Evolutionary conservation across 345 rosid species (phyloP), one percentile per base, ranked within the genome.

Genomic region (Cardiospermum halicacabum): DNA sequence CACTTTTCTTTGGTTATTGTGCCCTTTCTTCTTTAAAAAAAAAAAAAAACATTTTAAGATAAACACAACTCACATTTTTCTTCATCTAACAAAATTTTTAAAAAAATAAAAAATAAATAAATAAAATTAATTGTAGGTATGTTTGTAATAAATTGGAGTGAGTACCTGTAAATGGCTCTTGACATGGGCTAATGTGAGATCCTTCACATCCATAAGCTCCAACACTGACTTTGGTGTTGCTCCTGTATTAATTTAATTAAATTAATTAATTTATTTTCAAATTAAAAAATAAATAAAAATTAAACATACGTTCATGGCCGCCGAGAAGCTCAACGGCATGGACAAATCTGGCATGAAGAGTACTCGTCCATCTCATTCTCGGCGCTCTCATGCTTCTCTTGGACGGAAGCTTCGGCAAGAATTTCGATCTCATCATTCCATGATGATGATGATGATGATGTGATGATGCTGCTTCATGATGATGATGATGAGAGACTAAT

Each of bases 221-320:
- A 89, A 89, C 70, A 89, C 96, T 21, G 96, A 89, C 81, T 89
- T 89, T 26, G 96, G 96, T 24, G 96, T 89, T 25, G 96, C 96
- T 76, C 96, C 96, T 89, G 79, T n/a, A 66, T 28, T 2, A 56
- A 60, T 24, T 21, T 7, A 39, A 39, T 12, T 32, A n/a, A 45
- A 72, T 50, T 25, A 24, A 53, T 3, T 65, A 63, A 1, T 28
- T 50, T 36, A 30, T 67, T 49, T 39, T 16, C 3, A 39, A 26
- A 70, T 56, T 58, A 53, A 57, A 21, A 3, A 47, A 39, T 19
- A 5, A 34, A 61, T 50, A 31, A 2, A 63, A 47, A 39, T 31
- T 7, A 69, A 27, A 15, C 3, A 36, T 83, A 91, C 97, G 86
- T 83, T 91, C 97, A 77, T 91, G 96, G 74, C 97, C 97, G 45